Base-by-base conservation (phyloP, 1,284 basidiomycete genomes). In the Leccinum angustisporum region DNA sequence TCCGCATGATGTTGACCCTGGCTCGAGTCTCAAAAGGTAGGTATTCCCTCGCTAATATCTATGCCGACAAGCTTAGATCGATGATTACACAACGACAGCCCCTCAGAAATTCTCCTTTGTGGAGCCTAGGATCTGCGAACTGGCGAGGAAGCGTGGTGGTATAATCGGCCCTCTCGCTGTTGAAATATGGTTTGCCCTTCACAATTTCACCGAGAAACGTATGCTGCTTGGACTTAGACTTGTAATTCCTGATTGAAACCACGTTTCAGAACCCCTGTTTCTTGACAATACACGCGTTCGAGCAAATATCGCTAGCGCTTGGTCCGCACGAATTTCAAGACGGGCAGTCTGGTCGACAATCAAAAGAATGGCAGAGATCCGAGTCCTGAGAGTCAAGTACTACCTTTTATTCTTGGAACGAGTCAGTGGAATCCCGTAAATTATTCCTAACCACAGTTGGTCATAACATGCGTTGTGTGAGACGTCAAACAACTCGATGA, bases 351-450 rank as follows among this genome's bases (percentile, higher is more conserved):
- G 13, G 46, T 14, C 46, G 21, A 48, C 7, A 4, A 48, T 25
- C 21, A 14, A 48, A 3, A 52, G 9, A 9, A 27, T 10, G 50
- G 50, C 4, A 18, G 6, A n/a, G 51, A 52, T 30, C 18, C 75
- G 46, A 60, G 21, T 21, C 27, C 16, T n/a, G 10, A 16, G 21
- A 48, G 21, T 48, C 46, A 48, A 48, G 46, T 48, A 48, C 13
- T 48, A 25, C 6, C 46, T 25, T 25, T 25, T 11, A 48, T 48
- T 48, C 13, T 48, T 48, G 46, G 46, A 48, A 4, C 21, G 21
- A 48, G 21, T 48, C 2, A 48, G 46, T 48, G 13, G 14, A 25
- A 48, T 48, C 7, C 21, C 3, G 7, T 27, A 27, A 9, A 31
- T 16, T 31, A 31, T n/a, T n/a, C 30, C 27, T 16, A n/a, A n/a